phyloP scores from a whole-genome alignment of 495 filamentous ascomycete genomes.

The Aspergillus hancockii region DNA sequence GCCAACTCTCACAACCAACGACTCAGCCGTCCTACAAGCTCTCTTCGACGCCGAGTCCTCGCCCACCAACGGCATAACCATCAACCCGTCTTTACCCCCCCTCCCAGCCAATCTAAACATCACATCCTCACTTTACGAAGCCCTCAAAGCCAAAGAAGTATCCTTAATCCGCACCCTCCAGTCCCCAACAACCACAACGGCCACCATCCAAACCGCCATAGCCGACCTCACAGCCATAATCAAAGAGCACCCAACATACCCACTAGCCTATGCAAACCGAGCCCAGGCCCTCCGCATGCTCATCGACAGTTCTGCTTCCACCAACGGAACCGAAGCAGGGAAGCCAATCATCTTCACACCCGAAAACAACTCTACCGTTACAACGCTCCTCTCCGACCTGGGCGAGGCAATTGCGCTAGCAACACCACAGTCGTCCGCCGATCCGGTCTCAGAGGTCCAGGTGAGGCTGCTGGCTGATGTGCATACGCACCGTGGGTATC shows the following conservation, averaged over 20 bases:
- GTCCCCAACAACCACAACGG: slow-evolving; percentile 14
- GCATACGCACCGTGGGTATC: slow-evolving; percentile 74
- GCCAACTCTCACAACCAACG: slow-evolving; percentile 63
- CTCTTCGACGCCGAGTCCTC: slow-evolving; percentile 80
- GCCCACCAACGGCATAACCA: slow-evolving; percentile 50
- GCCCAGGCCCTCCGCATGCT: slow-evolving; percentile 68
- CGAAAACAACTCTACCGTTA: slow-evolving; percentile 21
- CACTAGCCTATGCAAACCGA: slow-evolving; percentile 73
- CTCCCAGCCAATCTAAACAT: slow-evolving; percentile 50
- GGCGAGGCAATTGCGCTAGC: slow-evolving; percentile 65
- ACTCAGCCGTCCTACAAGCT: slow-evolving; percentile 70
- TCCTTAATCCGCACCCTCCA: slow-evolving; percentile 35
- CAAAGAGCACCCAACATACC: slow-evolving; percentile 61
- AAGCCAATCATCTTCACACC: slow-evolving; percentile 21
- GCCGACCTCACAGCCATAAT: slow-evolving; percentile 55
- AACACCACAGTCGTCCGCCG: slow-evolving; percentile 49
- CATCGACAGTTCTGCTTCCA: slow-evolving; percentile 19
- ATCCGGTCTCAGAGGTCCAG: slow-evolving; percentile 58
- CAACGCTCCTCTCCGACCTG: slow-evolving; percentile 59
- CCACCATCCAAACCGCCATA: slow-evolving; percentile 34
- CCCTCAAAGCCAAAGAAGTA: slow-evolving; percentile 30
- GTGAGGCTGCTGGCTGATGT: slow-evolving; percentile 66
- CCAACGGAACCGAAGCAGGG: slow-evolving; percentile 9
- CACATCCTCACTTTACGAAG: slow-evolving; percentile 19
- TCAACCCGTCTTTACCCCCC: slow-evolving; percentile 59